These are phyloP conservation scores for Flaveria ramosissima DNA, from an alignment of 129 eudicot species.

Conservation along the genomic window DNA sequence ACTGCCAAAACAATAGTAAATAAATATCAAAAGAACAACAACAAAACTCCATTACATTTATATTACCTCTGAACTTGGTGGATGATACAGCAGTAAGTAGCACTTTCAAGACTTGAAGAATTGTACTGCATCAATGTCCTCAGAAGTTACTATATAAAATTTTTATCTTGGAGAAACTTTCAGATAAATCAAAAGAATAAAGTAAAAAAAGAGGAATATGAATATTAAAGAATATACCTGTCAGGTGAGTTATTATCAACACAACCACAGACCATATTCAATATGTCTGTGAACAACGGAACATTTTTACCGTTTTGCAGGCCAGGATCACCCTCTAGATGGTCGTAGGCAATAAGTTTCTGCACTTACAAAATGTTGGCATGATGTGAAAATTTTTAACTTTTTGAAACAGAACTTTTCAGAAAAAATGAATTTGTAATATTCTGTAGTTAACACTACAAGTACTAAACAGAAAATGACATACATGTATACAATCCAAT, in stretches of 20 bases:
- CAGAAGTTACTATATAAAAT: slow-evolving; percentile 13
- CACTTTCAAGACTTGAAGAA: slow-evolving; percentile 93
- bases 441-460: slow-evolving; percentile 13
- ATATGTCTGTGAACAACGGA: slow-evolving; percentile 57
- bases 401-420: slow-evolving; percentile 5
- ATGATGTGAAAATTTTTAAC: neutral
- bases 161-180: neutral
- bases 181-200: neutral
- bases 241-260: slow-evolving; percentile 91
- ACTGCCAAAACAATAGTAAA: slow-evolving; percentile 4
- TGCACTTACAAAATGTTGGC: slow-evolving; percentile 31
- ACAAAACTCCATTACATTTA: neutral
- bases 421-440: neutral
- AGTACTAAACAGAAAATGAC: slow-evolving; percentile 32
- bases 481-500: slow-evolving; percentile 96
- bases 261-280: slow-evolving; percentile 79
- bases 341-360: slow-evolving; percentile 96
- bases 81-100: slow-evolving; percentile 95
- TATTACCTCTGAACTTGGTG: slow-evolving; percentile 81
- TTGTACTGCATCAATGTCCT: slow-evolving; percentile 61
- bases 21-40: slow-evolving; percentile 8
- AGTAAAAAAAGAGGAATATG: neutral
- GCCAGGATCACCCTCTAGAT: slow-evolving; percentile 96
- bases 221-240: slow-evolving; percentile 44
- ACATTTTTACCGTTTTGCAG: slow-evolving; percentile 72